A percentile compares a stretch with the other conserved stretches of the same genome.
phyloP scores from a whole-genome alignment of 2,329 filamentous ascomycete genomes.

The Pleurostoma richardsiae region DNA sequence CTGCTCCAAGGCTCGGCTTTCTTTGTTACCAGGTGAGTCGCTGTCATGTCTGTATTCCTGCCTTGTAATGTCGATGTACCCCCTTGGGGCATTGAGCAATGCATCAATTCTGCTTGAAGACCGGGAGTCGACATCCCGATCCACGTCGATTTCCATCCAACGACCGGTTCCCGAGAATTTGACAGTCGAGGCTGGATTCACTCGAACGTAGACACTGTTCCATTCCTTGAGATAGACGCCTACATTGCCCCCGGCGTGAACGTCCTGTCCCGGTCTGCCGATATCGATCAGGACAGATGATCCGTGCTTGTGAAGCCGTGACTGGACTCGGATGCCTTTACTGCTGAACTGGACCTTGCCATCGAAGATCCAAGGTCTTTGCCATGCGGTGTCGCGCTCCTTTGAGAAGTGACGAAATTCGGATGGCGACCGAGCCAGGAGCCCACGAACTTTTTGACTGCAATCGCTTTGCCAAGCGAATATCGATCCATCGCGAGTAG shows the following conservation, averaged over 20 bases:
- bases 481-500: not conserved
- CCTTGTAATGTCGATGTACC: too few relatives aligned
- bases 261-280: not conserved
- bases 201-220: not conserved
- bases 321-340: not conserved
- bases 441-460: not conserved
- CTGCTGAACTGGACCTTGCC: not conserved
- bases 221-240: not conserved
- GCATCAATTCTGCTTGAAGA: not conserved
- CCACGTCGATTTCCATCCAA: not conserved
- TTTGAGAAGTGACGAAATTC: not conserved
- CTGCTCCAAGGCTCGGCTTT: too few relatives aligned
- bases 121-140: not conserved
- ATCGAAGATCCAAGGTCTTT: not conserved
- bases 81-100: too few relatives aligned
- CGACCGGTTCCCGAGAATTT: not conserved
- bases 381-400: not conserved
- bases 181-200: not conserved
- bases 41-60: too few relatives aligned
- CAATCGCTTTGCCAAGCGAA: not conserved
- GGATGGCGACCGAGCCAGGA: not conserved
- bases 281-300: not conserved
- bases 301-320: not conserved
- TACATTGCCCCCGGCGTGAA: not conserved
- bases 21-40: too few relatives aligned